Evolutionary conservation across 2,329 filamentous ascomycete genomes (phyloP), one percentile per base, ranked within the genome.

Genomic region (Anisogramma anomala): DNA sequence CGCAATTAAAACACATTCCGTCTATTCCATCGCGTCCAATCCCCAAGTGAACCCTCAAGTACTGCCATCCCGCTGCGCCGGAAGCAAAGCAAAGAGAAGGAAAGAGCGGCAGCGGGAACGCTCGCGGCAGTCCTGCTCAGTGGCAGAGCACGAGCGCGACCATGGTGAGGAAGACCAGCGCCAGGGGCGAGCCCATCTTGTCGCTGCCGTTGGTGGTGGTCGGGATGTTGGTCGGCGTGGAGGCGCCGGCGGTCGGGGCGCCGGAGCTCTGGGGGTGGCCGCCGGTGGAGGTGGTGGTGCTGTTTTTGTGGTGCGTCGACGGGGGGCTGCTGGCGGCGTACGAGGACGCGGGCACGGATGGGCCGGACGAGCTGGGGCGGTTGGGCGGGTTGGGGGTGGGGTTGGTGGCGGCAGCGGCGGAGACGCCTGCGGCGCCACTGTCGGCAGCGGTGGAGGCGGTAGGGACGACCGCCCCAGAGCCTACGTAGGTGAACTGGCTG

Each of bases 131-230:
- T 17, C 14, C 19, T 25, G 39, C 50, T 55, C 61, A 66, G 57
- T 65, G 62, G 49, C 65, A 61, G 60, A 63, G 62, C 49, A 63
- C 43, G 47, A 66, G 58, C 38, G 60, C 58, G 39, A 59, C 62
- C 30, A 61, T 54, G 26, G 62, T 57, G 33, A 61, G 55, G 25
- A 63, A 52, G 48, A 65, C 54, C 22, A 66, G 54, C 31, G 61
- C 63, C 31, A 65, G 55, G n/a, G 63, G 59, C 15, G 61, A 65
- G 45, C 58, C 53, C 45, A 58, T 53, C 49, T 59, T 55, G 51
- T 56, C 54, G 54, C 59, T 56, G 56, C 53, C 51, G 54, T 62
- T 60, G 48, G 53, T 53, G 52, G 55, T 56, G 42, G 49, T 33
- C 23, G 57, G 53, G 23, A 48, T 47, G 42, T 52, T 53, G 38